Evolutionary conservation across 345 rosid genomes (phyloP), one percentile per base, ranked within the genome.

Genomic region (Balakata baccata): DNA sequence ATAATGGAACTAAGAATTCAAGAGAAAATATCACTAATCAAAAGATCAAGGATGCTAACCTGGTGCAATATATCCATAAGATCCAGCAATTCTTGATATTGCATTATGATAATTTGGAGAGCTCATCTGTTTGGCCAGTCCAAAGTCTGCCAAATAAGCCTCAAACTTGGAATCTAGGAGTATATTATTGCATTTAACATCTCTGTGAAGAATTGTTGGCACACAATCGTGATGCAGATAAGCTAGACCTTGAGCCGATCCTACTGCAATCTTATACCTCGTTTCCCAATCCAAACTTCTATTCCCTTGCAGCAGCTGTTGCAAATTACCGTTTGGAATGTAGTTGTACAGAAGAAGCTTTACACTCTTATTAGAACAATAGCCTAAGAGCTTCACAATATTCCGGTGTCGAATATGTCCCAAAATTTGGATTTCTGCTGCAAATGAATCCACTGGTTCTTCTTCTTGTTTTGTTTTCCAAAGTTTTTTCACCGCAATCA

Each of bases 41-140:
- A 39, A 25, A 43, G 46, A 63, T 61, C 13, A 37, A 54, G 39
- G 23, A n/a, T 10, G 76, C 84, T 81, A 87, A 71, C 98, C 98
- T 87, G 98, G 98, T 60, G 97, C 98, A 58, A 92, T 94, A 77
- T 94, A 94, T 45, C 97, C 98, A 4, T 90, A 94, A 6, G 98
- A 94, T 16, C 98, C 97, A 7, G 97, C 98, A 17, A 94, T 87
- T 70, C 93, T 83, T 39, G 97, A 94, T 86, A 92, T 88, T 5
- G 92, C 92, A 8, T 87, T 88, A 43, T 88, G 93, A 71, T 88
- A 90, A 71, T 75, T 92, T 3, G 91, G 88, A 70, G 95, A 84
- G 77, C 80, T 88, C 95, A 92, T 94, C 87, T 88, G 52, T 81
- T 89, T 92, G 4, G 98, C 98, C 23, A 92, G 82, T 38, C 98